phyloP scores from a whole-genome alignment of 495 filamentous ascomycete genomes.

The Filosporella fistucella region DNA sequence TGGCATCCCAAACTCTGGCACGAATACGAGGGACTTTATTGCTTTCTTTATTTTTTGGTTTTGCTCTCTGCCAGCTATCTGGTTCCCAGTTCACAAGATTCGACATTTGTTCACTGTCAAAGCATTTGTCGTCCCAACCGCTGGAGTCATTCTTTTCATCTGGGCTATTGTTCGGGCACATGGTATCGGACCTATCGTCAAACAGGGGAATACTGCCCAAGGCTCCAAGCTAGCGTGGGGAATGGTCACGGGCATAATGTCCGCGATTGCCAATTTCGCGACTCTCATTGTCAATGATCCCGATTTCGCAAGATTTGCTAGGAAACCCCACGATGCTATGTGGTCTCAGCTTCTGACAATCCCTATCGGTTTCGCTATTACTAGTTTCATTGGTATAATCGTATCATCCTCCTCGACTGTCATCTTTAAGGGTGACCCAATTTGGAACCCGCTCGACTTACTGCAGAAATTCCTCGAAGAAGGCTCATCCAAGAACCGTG shows the following conservation, averaged over 20 bases:
- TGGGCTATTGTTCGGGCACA: constrained; percentile 83
- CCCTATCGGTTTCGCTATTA: constrained; percentile 79
- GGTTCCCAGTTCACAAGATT: constrained; percentile 72
- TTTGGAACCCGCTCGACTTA: constrained; percentile 85
- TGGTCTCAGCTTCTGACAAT: constrained; percentile 90
- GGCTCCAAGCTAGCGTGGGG: constrained; percentile 76
- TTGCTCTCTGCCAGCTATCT: constrained; percentile 75
- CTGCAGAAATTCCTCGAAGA: constrained; percentile 66
- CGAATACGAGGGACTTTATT: constrained; percentile 68
- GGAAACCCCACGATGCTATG: constrained; percentile 74
- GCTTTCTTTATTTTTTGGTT: constrained; percentile 88
- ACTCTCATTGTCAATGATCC: constrained; percentile 64
- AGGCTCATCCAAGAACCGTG: constrained; percentile 70
- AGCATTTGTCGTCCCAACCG: constrained; percentile 76
- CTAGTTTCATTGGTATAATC: constrained; percentile 91
- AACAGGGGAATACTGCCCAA: constrained; percentile 57
- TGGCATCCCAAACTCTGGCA: constrained; percentile 62
- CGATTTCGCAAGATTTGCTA: constrained; percentile 85
- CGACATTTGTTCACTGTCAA: constrained; percentile 92
- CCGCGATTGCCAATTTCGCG: constrained; percentile 87
- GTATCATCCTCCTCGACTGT: constrained; percentile 81
- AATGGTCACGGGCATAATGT: constrained; percentile 81
- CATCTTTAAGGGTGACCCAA: constrained; percentile 66
- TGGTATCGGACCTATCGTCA: constrained; percentile 80
- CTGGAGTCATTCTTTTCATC: constrained; percentile 84